A percentile compares a stretch with the other conserved stretches of the same genome.
phyloP scores from a whole-genome alignment of 306 rosid species.

The Dalbergia oliveri region DNA sequence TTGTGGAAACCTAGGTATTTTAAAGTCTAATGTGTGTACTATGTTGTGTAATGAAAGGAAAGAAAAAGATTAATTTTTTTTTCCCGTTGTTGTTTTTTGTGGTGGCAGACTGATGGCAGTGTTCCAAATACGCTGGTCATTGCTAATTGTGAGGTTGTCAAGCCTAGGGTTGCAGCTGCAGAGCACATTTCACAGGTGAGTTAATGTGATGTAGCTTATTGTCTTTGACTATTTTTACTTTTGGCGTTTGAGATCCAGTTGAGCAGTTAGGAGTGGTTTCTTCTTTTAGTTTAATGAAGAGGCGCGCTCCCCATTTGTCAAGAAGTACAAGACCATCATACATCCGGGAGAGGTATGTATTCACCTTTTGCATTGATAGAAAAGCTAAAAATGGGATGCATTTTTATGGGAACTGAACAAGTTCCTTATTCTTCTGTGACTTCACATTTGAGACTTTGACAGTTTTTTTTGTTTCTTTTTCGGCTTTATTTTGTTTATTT shows the following conservation, averaged over 20 bases:
- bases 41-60: neutral
- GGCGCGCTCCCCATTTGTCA: slow-evolving; percentile 98
- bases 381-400: neutral
- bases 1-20: neutral
- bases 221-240: slow-evolving; percentile 6
- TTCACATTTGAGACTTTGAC: slow-evolving; percentile 14
- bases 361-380: neutral
- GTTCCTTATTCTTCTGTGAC: slow-evolving; percentile 19
- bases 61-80: neutral
- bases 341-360: slow-evolving; percentile 96
- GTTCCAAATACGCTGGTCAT: slow-evolving; percentile 98
- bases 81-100: neutral
- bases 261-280: slow-evolving; percentile 26
- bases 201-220: slow-evolving; percentile 15
- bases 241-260: slow-evolving; percentile 17
- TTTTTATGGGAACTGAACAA: slow-evolving; percentile 5
- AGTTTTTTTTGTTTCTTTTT: slow-evolving; percentile 6
- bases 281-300: slow-evolving; percentile 91
- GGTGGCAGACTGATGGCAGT: slow-evolving; percentile 87
- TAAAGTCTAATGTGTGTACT: neutral
- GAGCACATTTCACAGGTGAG: slow-evolving; percentile 96
- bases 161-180: slow-evolving; percentile 98
- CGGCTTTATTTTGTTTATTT: neutral
- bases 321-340: slow-evolving; percentile 98
- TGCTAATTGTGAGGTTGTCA: slow-evolving; percentile 98